Base-by-base conservation (phyloP, 2,329 filamentous ascomycete species). In the Penicillium italicum region DNA sequence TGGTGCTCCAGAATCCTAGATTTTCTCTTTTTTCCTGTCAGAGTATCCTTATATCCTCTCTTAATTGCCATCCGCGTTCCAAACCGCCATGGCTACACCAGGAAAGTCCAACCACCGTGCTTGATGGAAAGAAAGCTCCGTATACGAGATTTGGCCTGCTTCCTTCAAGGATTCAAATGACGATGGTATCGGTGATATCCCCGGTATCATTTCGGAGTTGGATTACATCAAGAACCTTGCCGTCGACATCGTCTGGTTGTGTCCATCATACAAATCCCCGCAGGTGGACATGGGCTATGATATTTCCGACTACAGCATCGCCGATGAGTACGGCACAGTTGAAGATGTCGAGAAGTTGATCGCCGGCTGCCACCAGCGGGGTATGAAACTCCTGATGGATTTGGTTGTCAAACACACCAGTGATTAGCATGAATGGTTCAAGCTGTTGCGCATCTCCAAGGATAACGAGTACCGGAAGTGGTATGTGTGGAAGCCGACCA, bases 401-500 rank as follows among this genome's bases (percentile, higher is more conserved):
- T 77, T 92, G 3, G 89, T 92, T 2, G 81, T 91, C 58, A 93
- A 91, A 62, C 89, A 93, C 68, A 91, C 88, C 0, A 88, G 84
- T 3, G 82, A 87, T 60, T 80, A 89, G 68, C 86, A 90, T 64
- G 77, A 79, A 4, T 91, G 87, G 87, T 90, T 90, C 72, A 78
- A 82, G 45, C 81, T 89, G 65, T 87, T 85, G 2, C 77, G 83
- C 48, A 81, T 80, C 34, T 85, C 82, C 38, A 83, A 79, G 55
- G 77, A 82, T 60, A 87, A 79, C 65, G 79, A 84, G 10, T 88
- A 88, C 66, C 77, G 87, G 1, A 80, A 88, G 68, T 91, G 86
- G 86, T 89, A 88, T 64, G 82, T 85, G 60, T 77, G 75, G 77
- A 78, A 67, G 56, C 80, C 82, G 1, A 78, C 81, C 42, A 78